These are phyloP conservation scores for Wallacemonas sp. DNA, from an alignment of 208 protist genomes.

Conservation along the genomic window DNA sequence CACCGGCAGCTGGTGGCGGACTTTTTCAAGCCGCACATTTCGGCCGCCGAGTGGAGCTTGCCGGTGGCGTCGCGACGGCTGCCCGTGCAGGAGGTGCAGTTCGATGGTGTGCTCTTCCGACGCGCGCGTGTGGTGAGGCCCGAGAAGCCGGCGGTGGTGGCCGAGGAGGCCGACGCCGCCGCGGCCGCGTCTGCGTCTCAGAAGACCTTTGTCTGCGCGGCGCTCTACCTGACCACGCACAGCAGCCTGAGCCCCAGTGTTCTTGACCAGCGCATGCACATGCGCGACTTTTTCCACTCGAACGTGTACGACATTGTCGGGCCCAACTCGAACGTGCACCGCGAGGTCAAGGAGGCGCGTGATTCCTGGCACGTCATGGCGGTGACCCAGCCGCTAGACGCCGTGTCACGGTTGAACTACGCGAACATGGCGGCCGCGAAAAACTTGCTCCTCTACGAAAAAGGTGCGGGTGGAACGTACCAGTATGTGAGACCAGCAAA, in stretches of 20 bases:
- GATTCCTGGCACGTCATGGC: constrained; percentile 68
- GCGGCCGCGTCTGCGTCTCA: not conserved
- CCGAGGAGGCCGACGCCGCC: not conserved
- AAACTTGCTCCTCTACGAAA: constrained; percentile 69
- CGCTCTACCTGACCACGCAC: constrained; percentile 64
- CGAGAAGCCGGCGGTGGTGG: not conserved
- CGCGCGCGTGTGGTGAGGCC: not conserved
- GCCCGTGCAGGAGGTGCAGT: constrained; percentile 50
- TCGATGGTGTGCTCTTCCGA: constrained; percentile 60
- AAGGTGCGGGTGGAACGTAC: constrained; percentile 54
- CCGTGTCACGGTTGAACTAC: constrained; percentile 2
- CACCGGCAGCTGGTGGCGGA: constrained; percentile 53
- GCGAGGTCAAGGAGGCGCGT: constrained; percentile 29
- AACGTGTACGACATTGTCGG: constrained; percentile 43
- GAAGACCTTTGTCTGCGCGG: constrained; percentile 17
- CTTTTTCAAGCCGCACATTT: constrained; percentile 63
- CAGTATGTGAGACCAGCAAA: constrained; percentile 35
- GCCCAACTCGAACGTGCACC: constrained; percentile 23
- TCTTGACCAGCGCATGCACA: constrained; percentile 51
- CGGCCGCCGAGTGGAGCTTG: constrained; percentile 33
- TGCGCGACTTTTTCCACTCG: constrained; percentile 64
- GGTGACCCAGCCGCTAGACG: constrained; percentile 18
- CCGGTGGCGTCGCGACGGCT: constrained; percentile 54
- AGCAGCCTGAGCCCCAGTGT: constrained; percentile 36
- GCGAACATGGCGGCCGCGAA: constrained; percentile 30